A percentile compares a stretch with the other conserved stretches of the same genome.
These are phyloP conservation scores for Debaryomyces singareniensis DNA, from an alignment of 1,139 yeast species.

Conservation along the genomic window DNA sequence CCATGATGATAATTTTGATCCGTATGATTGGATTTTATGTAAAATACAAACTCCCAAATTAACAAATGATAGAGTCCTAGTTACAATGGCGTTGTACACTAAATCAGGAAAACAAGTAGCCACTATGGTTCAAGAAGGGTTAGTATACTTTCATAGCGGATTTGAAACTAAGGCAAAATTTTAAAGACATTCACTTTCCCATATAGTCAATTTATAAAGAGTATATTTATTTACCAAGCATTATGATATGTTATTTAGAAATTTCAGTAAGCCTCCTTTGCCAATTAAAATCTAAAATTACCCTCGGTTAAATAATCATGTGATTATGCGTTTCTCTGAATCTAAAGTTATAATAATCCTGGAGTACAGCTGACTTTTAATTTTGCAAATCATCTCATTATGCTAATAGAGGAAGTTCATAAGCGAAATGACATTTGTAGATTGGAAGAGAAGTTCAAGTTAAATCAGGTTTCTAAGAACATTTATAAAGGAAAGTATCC, in stretches of 20 bases:
- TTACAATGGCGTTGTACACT: slow-evolving; percentile 30
- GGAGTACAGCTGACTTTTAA: too few relatives aligned
- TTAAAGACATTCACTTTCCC: slow-evolving; percentile 11
- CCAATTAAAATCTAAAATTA: too few relatives aligned
- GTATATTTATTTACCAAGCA: too few relatives aligned
- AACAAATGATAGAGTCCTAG: slow-evolving; percentile 33
- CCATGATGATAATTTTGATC: slow-evolving; percentile 40
- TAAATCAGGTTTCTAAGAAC: slow-evolving; percentile 6
- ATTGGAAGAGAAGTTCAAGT: slow-evolving; percentile 18
- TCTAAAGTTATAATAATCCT: too few relatives aligned
- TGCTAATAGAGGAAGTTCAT: slow-evolving; percentile 12
- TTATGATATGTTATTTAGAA: too few relatives aligned
- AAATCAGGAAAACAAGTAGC: slow-evolving; percentile 31
- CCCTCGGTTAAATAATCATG: too few relatives aligned
- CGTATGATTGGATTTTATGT: slow-evolving; percentile 33
- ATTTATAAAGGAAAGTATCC: slow-evolving; percentile 28
- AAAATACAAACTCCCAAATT: slow-evolving; percentile 29
- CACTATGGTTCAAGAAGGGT: slow-evolving; percentile 38
- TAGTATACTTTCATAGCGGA: slow-evolving; percentile 28
- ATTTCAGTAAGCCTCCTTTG: too few relatives aligned
- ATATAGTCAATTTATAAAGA: too few relatives aligned
- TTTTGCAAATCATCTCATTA: too few relatives aligned
- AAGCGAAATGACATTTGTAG: slow-evolving; percentile 13
- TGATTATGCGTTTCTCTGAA: too few relatives aligned
- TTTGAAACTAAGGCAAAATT: slow-evolving; percentile 24